phyloP scores from a whole-genome alignment of 2,329 filamentous ascomycete species.

The Fusarium oxysporum region DNA sequence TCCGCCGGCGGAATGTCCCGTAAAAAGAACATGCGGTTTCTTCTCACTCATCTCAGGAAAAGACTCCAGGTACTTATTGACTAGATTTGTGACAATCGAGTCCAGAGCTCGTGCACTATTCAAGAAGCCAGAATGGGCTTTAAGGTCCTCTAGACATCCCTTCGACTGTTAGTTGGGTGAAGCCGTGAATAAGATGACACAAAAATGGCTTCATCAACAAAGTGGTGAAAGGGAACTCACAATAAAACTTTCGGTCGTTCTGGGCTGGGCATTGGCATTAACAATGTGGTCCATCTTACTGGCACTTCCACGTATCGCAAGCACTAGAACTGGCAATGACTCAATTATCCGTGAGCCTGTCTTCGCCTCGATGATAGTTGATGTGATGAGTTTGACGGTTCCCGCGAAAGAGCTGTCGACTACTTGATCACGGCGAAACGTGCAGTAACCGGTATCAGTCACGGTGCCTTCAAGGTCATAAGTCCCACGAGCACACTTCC shows the following conservation, averaged over 20 bases:
- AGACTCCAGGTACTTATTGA: slow-evolving; percentile 5
- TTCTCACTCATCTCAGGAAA: not conserved
- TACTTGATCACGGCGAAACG: slow-evolving; percentile 16
- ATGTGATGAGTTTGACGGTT: slow-evolving; percentile 32
- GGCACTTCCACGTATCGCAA: slow-evolving; percentile 39
- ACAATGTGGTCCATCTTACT: slow-evolving; percentile 43
- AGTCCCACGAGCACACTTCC: slow-evolving; percentile 32
- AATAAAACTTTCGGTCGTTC: slow-evolving; percentile 16
- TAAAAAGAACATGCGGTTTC: slow-evolving; percentile 36
- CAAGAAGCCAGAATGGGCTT: slow-evolving; percentile 38
- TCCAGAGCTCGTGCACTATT: slow-evolving; percentile 30
- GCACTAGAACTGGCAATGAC: slow-evolving; percentile 25
- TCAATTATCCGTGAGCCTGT: not conserved
- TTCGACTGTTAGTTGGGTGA: not conserved
- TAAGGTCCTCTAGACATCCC: not conserved
- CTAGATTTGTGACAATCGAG: slow-evolving; percentile 3
- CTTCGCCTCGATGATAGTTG: slow-evolving; percentile 20
- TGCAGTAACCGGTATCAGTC: slow-evolving; percentile 21
- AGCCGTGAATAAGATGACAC: accelerated
- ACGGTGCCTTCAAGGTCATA: slow-evolving; percentile 22
- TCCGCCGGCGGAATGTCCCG: slow-evolving; percentile 42
- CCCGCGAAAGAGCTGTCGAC: slow-evolving; percentile 18
- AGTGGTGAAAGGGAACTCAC: slow-evolving; percentile 7
- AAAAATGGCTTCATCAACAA: not conserved
- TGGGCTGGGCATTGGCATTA: slow-evolving; percentile 30